Evolutionary conservation across 768 basidiomycete genomes (phyloP), one percentile per base, ranked within the genome.

Genomic region (Lentinula sp.): DNA sequence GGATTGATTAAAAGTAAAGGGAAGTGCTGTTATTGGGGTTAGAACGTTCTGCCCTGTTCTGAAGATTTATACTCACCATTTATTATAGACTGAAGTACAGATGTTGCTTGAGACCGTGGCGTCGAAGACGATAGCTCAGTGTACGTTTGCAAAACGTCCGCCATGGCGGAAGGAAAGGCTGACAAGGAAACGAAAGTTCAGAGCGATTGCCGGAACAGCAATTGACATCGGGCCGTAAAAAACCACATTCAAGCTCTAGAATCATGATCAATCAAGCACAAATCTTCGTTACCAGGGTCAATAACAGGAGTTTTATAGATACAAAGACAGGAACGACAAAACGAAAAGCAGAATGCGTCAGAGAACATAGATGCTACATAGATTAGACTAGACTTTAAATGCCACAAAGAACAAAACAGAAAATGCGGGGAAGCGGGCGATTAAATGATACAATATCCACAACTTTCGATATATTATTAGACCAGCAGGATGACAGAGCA

Each of bases 51-150:
- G 33, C 13, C 23, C 20, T 15, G 41, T 35, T 60, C 33, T 62
- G 43, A 35, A 57, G 39, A 51, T 57, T 43, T 15, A 37, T 12
- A 39, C 49, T 53, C 60, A 84, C 86, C 77, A 63, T 75, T 74
- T 64, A 79, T 78, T 45, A 87, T 79, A 45, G 77, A 76, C 63
- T 81, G 77, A 51, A 87, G 78, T 12, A 80, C 79, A 12, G 69
- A 66, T 32, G 78, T 67, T 37, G 85, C 75, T 37, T 84, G 77
- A 12, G 73, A 65, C 65, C 79, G 76, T 32, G 77, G 65, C 1
- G 84, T 81, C 16, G 81, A 74, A 12, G 77, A 61, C 12, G 81
- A 73, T 60, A 86, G 78, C 42, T 76, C 73, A 52, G 72, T 72
- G 66, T 85, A 87, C 49, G 76, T 66, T 62, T 74, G 70, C 61